Evolutionary conservation across 208 protist genomes (phyloP).

Genomic region (Trypanosoma scelopori): DNA sequence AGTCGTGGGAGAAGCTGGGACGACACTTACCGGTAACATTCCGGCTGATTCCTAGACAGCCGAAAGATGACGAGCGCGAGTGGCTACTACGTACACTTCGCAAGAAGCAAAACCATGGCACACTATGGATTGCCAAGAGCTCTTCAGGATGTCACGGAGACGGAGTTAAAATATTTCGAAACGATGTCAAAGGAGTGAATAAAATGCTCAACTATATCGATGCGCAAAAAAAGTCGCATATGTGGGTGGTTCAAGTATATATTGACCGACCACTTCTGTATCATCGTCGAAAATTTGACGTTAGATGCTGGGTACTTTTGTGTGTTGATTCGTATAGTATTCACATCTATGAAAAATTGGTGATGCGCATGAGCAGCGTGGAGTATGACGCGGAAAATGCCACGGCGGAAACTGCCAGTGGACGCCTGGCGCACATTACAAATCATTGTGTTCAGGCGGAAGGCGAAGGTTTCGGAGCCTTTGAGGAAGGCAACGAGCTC

Average conservation of each 20-base stretch:
- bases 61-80: slow-evolving; percentile 51
- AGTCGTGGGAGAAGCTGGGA: slow-evolving; percentile 54
- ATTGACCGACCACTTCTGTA: slow-evolving; percentile 61
- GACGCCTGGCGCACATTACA: slow-evolving; percentile 61
- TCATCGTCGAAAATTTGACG: slow-evolving; percentile 68
- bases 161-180: slow-evolving; percentile 73
- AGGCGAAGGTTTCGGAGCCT: slow-evolving; percentile 30
- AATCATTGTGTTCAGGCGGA: slow-evolving; percentile 63
- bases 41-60: slow-evolving; percentile 44
- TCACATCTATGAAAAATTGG: slow-evolving; percentile 70
- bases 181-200: slow-evolving; percentile 39
- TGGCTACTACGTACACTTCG: slow-evolving; percentile 33
- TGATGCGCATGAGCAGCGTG: slow-evolving; percentile 75
- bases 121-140: slow-evolving; percentile 80
- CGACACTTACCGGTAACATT: slow-evolving; percentile 69
- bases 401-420: slow-evolving; percentile 29
- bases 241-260: slow-evolving; percentile 67
- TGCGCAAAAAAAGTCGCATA: slow-evolving; percentile 25
- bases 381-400: slow-evolving; percentile 34
- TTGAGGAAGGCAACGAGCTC: slow-evolving; percentile 72
- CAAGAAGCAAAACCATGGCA: slow-evolving; percentile 3
- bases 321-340: slow-evolving; percentile 39
- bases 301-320: slow-evolving; percentile 55
- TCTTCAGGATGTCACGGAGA: slow-evolving; percentile 76
- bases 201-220: slow-evolving; percentile 58